Evolutionary conservation across 192 early-diverging fungal genomes (phyloP).

Genomic region (Coemansia sp.): DNA sequence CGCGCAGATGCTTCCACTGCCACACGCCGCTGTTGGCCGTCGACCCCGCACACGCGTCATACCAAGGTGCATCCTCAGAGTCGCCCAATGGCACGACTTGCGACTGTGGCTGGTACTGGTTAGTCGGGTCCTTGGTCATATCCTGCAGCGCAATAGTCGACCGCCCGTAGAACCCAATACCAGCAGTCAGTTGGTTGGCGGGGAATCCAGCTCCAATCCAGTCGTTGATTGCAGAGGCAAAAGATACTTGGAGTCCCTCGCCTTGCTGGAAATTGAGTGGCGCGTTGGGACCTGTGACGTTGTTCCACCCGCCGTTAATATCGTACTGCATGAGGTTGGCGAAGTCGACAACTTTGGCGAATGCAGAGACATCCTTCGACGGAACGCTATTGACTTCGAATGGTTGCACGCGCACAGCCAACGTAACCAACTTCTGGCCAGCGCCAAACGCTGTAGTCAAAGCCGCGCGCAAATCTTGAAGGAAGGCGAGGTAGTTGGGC

Average conservation of each 20-base stretch:
- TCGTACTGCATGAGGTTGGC: slow-evolving; percentile 77
- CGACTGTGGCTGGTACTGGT: slow-evolving; percentile 48
- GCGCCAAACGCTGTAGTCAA: slow-evolving; percentile 28
- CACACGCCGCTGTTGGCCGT: slow-evolving; percentile 63
- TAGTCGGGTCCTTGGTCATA: slow-evolving; percentile 57
- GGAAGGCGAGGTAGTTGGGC: slow-evolving; percentile 64
- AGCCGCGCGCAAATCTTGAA: slow-evolving; percentile 59
- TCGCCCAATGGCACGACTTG: slow-evolving; percentile 57
- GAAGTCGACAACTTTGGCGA: slow-evolving; percentile 64
- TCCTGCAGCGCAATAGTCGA: slow-evolving; percentile 47
- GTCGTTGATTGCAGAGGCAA: slow-evolving; percentile 51
- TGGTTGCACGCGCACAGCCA: slow-evolving; percentile 66
- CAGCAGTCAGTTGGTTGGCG: slow-evolving; percentile 61
- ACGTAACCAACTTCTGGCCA: slow-evolving; percentile 61
- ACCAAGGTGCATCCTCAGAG: slow-evolving; percentile 59
- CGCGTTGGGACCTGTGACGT: slow-evolving; percentile 64
- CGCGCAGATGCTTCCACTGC: slow-evolving; percentile 67
- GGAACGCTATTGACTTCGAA: slow-evolving; percentile 58
- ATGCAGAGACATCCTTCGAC: slow-evolving; percentile 59
- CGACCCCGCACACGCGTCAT: slow-evolving; percentile 52
- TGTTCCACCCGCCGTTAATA: slow-evolving; percentile 61
- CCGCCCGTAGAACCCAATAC: slow-evolving; percentile 67
- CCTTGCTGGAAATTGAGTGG: slow-evolving; percentile 50
- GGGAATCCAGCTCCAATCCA: slow-evolving; percentile 67
- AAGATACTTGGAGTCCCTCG: slow-evolving; percentile 21